Evolutionary conservation across 2,329 filamentous ascomycete genomes (phyloP), one percentile per base, ranked within the genome.

Genomic region (Fusarium sp.): DNA sequence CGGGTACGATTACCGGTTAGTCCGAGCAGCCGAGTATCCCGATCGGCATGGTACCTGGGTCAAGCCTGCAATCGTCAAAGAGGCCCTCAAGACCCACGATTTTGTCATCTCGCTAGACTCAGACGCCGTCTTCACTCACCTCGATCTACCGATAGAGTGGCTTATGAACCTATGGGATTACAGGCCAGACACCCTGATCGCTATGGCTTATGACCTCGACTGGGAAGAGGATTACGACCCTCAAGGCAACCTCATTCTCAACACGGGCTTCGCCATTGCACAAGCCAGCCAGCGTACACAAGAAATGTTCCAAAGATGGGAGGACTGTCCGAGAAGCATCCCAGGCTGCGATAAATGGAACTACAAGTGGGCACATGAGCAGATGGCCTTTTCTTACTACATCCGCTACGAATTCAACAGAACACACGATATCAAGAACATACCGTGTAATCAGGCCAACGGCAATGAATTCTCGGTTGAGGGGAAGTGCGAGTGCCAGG

Each of bases 1-100:
- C 70, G 83, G 83, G 8, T 84, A 84, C 72, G 81, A 84, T 50
- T 85, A 85, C 71, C 82, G 83, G 33, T 80, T 84, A 54, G 79
- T 84, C 29, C 80, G 79, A 58, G 81, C 81, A 6, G 77, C 80
- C 28, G 77, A 79, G 31, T 81, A 82, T 53, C 66, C 73, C 3
- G 79, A 81, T 52, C 81, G 82, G 50, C 80, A 79, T 70, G 79
- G 79, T 26, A 84, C 83, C 18, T 85, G 84, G 84, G 79, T 82
- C 38, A 82, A 82, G 64, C 80, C 83, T 0, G 77, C 80, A 11
- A 75, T 78, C 13, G 73, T 84, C 26, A 74, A 76, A 37, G 74
- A 81, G 21, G 77, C 81, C 3, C 73, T 84, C 28, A 73, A 76
- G 24, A 64, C 76, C 2, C 81, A 85, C 71, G 74, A 80, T 7